phyloP scores from a whole-genome alignment of 371 early-diverging fungal species.

The Coemansia linderi region DNA sequence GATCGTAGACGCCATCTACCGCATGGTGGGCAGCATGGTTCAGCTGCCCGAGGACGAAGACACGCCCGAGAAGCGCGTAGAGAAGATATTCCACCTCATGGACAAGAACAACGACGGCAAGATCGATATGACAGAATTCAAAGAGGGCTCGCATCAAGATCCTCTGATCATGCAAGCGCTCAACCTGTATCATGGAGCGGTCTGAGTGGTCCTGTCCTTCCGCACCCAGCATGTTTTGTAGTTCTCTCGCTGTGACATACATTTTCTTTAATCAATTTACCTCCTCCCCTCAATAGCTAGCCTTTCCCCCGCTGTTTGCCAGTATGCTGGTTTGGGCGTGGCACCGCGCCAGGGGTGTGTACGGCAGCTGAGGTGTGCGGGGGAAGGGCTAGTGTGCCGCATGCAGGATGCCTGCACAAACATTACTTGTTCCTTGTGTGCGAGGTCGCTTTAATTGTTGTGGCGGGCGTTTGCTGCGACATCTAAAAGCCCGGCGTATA shows the following conservation, averaged over 20 bases:
- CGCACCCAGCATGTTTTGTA: neutral
- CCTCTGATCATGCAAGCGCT: constrained; percentile 88
- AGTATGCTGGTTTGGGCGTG: neutral
- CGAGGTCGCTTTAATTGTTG: neutral
- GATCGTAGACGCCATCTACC: constrained; percentile 91
- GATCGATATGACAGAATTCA: constrained; percentile 83
- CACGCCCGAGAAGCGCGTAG: constrained; percentile 90
- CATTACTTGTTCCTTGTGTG: constrained; percentile 2
- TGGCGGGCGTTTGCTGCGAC: neutral
- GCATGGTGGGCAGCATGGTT: constrained; percentile 90
- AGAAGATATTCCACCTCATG: constrained; percentile 89
- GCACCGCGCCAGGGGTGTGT: neutral
- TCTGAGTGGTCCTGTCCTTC: constrained; percentile 49
- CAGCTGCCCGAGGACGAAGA: constrained; percentile 88
- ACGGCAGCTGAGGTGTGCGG: neutral
- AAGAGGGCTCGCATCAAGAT: constrained; percentile 85
- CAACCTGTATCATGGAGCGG: constrained; percentile 82
- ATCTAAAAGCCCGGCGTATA: constrained; percentile 3
- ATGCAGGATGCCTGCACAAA: neutral
- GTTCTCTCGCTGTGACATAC: constrained; percentile 1
- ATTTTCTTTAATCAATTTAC: neutral
- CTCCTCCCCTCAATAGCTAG: no score
- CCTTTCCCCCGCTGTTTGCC: neutral
- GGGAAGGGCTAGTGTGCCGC: neutral
- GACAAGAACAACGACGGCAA: constrained; percentile 82